Evolutionary conservation across 2,329 filamentous ascomycete genomes (phyloP), one percentile per base, ranked within the genome.

Genomic region (Lasiodiplodia gonubiensis): DNA sequence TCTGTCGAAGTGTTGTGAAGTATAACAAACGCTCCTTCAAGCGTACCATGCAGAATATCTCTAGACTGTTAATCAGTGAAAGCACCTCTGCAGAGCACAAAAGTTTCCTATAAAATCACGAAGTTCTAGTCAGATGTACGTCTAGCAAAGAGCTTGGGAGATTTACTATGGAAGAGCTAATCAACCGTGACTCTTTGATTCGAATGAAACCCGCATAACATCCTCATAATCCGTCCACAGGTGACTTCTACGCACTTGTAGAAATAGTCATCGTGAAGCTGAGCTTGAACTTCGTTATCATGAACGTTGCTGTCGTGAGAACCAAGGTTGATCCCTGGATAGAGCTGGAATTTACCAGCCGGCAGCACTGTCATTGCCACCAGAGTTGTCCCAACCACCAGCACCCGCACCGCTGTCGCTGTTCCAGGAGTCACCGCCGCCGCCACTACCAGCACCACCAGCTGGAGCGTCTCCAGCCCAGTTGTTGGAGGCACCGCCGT

Each of bases 101-200:
- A 30, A 30, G 27, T 30, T 30, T 30, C 8, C 27, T 30, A 1
- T 30, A 8, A 8, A 33, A 33, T 33, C 30, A 33, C 30, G 30
- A 33, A 8, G 30, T 8, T 2, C 8, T 33, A 18, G 10, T 6
- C 16, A 23, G 12, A 21, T 21, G 18, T 10, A 23, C 4, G 14
- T 37, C 5, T 6, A 57, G 33, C 21, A 18, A 23, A 42, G 21
- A 23, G 55, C 23, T 16, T 46, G 18, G 7, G 1, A 30, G 25
- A 18, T 42, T 46, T 25, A 46, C 55, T 60, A 60, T 46, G 5
- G 37, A 30, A 25, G 30, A 27, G 55, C 55, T 60, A 46, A 46
- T 60, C 55, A 60, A 60, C 23, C 21, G 8, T 60, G 54, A 23
- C 54, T 2, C 27, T 52, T n/a, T 18, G 18, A 7, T 14, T 25